These are phyloP conservation scores for Acrocalymma vagum DNA, from an alignment of 2,329 filamentous ascomycete genomes.

Conservation along the genomic window DNA sequence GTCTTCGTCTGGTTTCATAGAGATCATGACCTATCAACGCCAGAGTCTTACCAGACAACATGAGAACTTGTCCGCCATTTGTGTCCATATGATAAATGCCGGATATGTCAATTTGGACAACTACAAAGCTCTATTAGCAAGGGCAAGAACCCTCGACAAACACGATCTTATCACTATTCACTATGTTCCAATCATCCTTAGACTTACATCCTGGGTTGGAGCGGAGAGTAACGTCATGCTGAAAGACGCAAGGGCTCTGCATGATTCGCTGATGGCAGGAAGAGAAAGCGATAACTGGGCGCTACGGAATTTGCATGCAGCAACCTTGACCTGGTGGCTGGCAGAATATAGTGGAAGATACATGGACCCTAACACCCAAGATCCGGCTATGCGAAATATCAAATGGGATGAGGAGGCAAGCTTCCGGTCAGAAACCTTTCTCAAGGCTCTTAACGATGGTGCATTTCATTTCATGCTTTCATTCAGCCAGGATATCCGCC, in stretches of 20 bases:
- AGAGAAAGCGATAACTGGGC: slow-evolving; percentile 76
- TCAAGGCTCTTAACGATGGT: slow-evolving; percentile 82
- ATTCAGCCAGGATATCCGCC: slow-evolving; percentile 80
- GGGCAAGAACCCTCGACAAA: slow-evolving; percentile 74
- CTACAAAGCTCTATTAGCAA: slow-evolving; percentile 74
- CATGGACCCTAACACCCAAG: slow-evolving; percentile 72
- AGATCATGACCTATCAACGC: slow-evolving; percentile 82
- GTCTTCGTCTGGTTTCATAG: slow-evolving; percentile 70
- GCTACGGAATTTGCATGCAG: slow-evolving; percentile 78
- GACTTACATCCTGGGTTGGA: slow-evolving; percentile 80
- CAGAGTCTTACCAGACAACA: slow-evolving; percentile 87
- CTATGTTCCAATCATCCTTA: slow-evolving; percentile 80
- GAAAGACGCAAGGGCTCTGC: slow-evolving; percentile 73
- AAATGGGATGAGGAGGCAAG: slow-evolving; percentile 74
- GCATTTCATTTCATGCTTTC: slow-evolving; percentile 92
- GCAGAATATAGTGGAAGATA: slow-evolving; percentile 93
- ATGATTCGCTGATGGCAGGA: slow-evolving; percentile 72
- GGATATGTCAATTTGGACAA: slow-evolving; percentile 75
- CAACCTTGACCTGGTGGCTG: slow-evolving; percentile 85
- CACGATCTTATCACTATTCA: slow-evolving; percentile 82
- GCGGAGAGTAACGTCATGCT: slow-evolving; percentile 74
- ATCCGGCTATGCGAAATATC: slow-evolving; percentile 58
- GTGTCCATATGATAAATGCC: slow-evolving; percentile 80
- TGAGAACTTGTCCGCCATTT: slow-evolving; percentile 82
- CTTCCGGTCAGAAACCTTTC: slow-evolving; percentile 75